A percentile compares a stretch with the other conserved stretches of the same genome.
phyloP scores from a whole-genome alignment of 139 green algal species.

The Coelastrella sp. region DNA sequence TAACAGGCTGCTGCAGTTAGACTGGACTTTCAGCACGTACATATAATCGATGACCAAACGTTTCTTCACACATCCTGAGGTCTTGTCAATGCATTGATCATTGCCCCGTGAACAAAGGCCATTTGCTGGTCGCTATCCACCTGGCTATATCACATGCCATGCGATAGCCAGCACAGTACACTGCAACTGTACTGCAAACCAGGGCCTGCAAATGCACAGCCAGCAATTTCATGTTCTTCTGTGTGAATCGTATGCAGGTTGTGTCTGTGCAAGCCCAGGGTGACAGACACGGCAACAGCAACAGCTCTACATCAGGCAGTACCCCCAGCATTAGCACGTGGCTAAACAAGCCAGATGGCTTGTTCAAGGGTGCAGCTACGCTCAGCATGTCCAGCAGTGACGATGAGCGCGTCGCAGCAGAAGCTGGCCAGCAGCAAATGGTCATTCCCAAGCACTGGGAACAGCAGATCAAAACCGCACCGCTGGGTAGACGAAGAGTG shows the following conservation, averaged over 20 bases:
- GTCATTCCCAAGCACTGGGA: constrained; percentile 63
- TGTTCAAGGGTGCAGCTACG: constrained; percentile 7
- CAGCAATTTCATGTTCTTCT: too few relatives aligned
- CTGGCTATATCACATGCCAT: too few relatives aligned
- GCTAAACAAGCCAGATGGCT: neutral
- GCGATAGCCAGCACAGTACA: neutral
- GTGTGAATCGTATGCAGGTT: neutral
- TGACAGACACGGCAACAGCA: neutral
- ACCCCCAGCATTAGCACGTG: neutral
- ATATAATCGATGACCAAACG: too few relatives aligned
- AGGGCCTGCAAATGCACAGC: neutral
- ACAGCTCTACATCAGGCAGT: neutral
- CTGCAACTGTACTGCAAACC: neutral
- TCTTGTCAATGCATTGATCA: too few relatives aligned
- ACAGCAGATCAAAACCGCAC: constrained; percentile 57
- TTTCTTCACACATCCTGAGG: too few relatives aligned
- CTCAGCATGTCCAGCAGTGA: constrained; percentile 22
- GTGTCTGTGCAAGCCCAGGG: neutral
- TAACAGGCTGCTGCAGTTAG: too few relatives aligned
- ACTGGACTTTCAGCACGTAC: too few relatives aligned
- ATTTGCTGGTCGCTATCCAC: too few relatives aligned
- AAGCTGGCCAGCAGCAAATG: neutral
- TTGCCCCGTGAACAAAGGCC: too few relatives aligned
- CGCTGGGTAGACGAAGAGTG: constrained; percentile 8
- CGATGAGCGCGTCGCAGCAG: constrained; percentile 4